Conservation (phyloP, 345 rosid genomes). For the Cardiospermum halicacabum region DNA sequence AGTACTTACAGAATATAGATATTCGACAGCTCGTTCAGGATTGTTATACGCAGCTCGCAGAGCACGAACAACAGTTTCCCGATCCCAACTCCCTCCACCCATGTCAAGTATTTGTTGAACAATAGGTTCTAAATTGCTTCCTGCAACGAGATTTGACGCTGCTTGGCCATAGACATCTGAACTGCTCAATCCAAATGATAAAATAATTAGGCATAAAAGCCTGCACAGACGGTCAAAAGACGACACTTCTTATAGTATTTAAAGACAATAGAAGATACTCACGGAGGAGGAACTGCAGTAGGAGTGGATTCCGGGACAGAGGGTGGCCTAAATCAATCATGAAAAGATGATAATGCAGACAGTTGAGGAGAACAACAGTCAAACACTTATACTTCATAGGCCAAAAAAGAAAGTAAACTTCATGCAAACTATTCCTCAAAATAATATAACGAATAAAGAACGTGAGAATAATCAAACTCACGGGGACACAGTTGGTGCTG, state of each 20-base stretch:
- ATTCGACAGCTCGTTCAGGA: constrained; percentile 66
- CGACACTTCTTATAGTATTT: neutral
- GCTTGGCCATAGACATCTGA: constrained; percentile 53
- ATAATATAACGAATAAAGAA: neutral
- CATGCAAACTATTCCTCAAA: neutral
- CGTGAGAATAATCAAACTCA: constrained; percentile 24
- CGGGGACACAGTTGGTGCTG: constrained; percentile 35
- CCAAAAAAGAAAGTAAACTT: neutral
- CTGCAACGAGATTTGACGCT: constrained; percentile 60
- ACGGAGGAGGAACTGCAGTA: constrained; percentile 19
- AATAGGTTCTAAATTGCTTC: constrained; percentile 45
- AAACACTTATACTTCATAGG: neutral
- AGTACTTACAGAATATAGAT: constrained; percentile 45
- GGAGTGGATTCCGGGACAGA: constrained; percentile 23
- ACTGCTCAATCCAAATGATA: constrained; percentile 26
- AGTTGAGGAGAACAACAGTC: neutral
- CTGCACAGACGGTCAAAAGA: neutral
- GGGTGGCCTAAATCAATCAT: constrained; percentile 18
- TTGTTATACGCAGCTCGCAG: constrained; percentile 63
- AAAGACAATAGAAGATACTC: constrained; percentile 13
- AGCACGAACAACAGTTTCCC: constrained; percentile 54
- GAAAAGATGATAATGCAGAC: neutral
- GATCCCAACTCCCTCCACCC: constrained; percentile 64
- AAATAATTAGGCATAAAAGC: neutral
- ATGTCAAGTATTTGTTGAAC: constrained; percentile 56